These are phyloP conservation scores for Verticillium isaacii DNA, from an alignment of 2,329 filamentous ascomycete species.

Conservation along the genomic window DNA sequence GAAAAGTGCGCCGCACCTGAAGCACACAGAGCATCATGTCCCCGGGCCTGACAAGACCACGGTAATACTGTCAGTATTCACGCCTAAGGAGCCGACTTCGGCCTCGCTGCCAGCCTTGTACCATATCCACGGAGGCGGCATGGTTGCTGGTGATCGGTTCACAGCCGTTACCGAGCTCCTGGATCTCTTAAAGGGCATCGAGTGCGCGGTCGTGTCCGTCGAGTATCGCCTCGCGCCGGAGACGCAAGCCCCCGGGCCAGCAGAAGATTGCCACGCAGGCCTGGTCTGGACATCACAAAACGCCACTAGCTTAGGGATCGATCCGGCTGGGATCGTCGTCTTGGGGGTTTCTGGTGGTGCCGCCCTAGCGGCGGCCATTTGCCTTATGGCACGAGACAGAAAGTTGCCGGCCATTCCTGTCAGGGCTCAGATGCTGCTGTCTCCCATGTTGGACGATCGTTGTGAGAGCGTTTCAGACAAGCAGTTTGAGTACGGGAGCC, in stretches of 20 bases:
- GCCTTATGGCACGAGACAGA: conserved; percentile 13
- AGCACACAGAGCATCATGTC: conserved; percentile 9
- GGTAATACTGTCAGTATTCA: conserved; percentile 15
- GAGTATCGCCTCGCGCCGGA: conserved; percentile 22
- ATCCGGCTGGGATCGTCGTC: conserved; percentile 12
- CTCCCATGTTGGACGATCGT: conserved; percentile 17
- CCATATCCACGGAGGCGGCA: conserved; percentile 17
- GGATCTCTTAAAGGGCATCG: conserved; percentile 10
- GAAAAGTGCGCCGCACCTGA: conserved; percentile 6
- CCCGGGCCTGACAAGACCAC: conserved; percentile 4
- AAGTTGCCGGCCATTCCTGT: conserved; percentile 7
- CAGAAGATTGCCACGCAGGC: conserved; percentile 15
- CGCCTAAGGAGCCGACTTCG: conserved; percentile 3
- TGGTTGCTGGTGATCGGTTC: conserved; percentile 17
- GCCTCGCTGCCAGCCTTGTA: conserved; percentile 12
- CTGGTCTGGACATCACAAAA: conserved; percentile 14
- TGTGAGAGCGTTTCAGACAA: conserved; percentile 12
- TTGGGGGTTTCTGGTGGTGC: conserved; percentile 9
- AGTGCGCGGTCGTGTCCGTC: conserved; percentile 17
- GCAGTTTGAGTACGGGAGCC: conserved; percentile 16
- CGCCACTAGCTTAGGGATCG: conserved; percentile 9
- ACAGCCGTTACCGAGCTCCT: conserved; percentile 14
- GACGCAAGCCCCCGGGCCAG: conserved; percentile 13
- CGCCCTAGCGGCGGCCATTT: not conserved
- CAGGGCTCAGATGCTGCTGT: conserved; percentile 16